A percentile compares a stretch with the other conserved stretches of the same genome.
Evolutionary conservation across 1,139 yeast genomes (phyloP).

Genomic region (Protomyces lactucae-debilis): DNA sequence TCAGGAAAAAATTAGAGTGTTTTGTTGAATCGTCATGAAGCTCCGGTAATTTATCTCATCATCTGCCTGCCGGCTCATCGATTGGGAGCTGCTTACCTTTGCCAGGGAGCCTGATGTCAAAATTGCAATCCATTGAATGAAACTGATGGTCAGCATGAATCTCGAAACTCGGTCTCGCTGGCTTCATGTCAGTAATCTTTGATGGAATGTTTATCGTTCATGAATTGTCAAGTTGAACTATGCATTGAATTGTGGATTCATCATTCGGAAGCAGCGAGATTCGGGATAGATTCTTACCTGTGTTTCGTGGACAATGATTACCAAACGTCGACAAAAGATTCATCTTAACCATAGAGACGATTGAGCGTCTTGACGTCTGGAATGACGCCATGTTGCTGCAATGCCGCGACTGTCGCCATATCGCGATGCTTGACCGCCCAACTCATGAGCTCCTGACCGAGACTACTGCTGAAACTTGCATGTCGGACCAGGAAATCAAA

Average conservation of each 20-base stretch:
- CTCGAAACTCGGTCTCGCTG: neutral
- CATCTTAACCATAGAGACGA: neutral
- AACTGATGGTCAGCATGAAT: neutral
- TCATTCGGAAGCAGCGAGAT: neutral
- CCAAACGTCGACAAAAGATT: neutral
- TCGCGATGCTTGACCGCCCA: slow-evolving; percentile 3
- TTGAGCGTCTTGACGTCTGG: slow-evolving; percentile 21
- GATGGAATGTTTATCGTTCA: slow-evolving; percentile 1
- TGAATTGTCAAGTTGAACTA: neutral
- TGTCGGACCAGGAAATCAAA: neutral
- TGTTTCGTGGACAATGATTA: too few species aligned
- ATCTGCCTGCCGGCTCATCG: neutral
- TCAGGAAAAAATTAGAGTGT: slow-evolving; percentile 1
- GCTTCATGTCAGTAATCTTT: neutral
- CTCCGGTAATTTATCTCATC: neutral
- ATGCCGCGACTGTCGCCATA: neutral
- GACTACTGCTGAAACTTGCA: neutral
- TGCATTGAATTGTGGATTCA: neutral
- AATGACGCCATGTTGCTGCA: slow-evolving; percentile 6
- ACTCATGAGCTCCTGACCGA: slow-evolving; percentile 2
- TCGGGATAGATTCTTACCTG: neutral
- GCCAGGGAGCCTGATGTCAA: neutral
- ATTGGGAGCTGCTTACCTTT: neutral
- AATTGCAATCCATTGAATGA: neutral
- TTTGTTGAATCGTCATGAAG: neutral